phyloP scores from a whole-genome alignment of 805 yeast species.

The Kuraishia hungarica region DNA sequence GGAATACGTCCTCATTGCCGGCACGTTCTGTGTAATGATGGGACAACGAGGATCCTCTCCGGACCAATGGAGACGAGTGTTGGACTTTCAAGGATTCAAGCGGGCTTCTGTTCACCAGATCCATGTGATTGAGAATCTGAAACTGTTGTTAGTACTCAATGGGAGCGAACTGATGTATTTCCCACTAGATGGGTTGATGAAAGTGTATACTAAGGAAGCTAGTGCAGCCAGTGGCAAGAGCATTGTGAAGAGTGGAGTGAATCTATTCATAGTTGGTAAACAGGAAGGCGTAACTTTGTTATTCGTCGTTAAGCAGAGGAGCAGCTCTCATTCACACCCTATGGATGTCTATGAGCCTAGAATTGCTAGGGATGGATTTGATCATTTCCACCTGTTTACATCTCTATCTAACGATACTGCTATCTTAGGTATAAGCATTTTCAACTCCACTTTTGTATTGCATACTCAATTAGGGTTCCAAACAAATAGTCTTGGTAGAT shows the following conservation, averaged over 20 bases:
- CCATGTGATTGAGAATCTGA: slow-evolving; percentile 47
- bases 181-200: slow-evolving; percentile 51
- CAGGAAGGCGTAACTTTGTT: slow-evolving; percentile 56
- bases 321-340: slow-evolving; percentile 37
- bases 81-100: slow-evolving; percentile 20
- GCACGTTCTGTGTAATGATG: slow-evolving; percentile 55
- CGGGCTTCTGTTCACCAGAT: slow-evolving; percentile 47
- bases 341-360: slow-evolving; percentile 48
- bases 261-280: slow-evolving; percentile 59
- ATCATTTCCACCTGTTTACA: slow-evolving; percentile 34
- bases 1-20: slow-evolving; percentile 46
- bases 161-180: slow-evolving; percentile 54
- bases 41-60: slow-evolving; percentile 28
- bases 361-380: slow-evolving; percentile 30
- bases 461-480: slow-evolving; percentile 64
- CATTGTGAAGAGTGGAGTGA: slow-evolving; percentile 42
- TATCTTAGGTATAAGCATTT: slow-evolving; percentile 49
- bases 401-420: slow-evolving; percentile 47
- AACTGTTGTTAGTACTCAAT: slow-evolving; percentile 49
- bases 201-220: slow-evolving; percentile 41
- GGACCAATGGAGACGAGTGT: slow-evolving; percentile 48
- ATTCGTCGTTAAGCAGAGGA: slow-evolving; percentile 47
- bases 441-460: slow-evolving; percentile 58
- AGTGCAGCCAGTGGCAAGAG: slow-evolving; percentile 36
- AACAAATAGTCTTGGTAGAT: slow-evolving; percentile 49